phyloP scores from a whole-genome alignment of 352 stramenopile species.

The Globisporangium nagaii region DNA sequence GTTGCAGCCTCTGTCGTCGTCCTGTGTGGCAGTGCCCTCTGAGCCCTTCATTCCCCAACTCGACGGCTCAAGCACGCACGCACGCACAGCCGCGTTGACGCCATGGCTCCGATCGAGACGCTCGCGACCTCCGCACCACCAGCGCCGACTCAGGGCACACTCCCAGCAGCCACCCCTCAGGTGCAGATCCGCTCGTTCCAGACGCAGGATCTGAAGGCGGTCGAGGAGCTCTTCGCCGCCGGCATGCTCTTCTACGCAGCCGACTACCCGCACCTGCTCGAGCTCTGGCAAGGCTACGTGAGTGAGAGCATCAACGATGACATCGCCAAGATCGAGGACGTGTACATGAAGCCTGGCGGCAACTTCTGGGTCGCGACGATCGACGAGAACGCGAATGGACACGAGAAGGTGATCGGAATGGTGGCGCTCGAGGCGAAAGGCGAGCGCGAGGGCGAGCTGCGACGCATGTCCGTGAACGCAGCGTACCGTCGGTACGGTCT shows the following conservation, averaged over 20 bases:
- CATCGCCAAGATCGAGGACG: constrained; percentile 24
- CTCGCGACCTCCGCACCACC: not conserved
- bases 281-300: constrained; percentile 1
- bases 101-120: not conserved
- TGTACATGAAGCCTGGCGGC: constrained; percentile 26
- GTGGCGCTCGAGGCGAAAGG: constrained; percentile 25
- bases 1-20: not conserved
- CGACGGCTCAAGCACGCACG: not conserved
- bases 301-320: constrained; percentile 13
- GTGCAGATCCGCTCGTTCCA: constrained; percentile 20
- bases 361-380: constrained; percentile 33
- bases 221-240: constrained; percentile 6
- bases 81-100: not conserved
- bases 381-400: not conserved
- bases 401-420: constrained; percentile 19
- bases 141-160: too few species aligned
- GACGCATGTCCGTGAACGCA: constrained; percentile 28
- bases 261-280: not conserved
- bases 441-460: constrained; percentile 23
- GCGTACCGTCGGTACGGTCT: constrained; percentile 24
- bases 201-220: constrained; percentile 15
- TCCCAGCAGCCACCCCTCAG: not conserved
- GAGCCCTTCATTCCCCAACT: not conserved
- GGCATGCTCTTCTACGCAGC: constrained; percentile 8
- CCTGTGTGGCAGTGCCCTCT: not conserved